These are phyloP conservation scores for Aegilops umbellulata DNA, from an alignment of 176 grass and related monocot genomes.

Conservation along the genomic window DNA sequence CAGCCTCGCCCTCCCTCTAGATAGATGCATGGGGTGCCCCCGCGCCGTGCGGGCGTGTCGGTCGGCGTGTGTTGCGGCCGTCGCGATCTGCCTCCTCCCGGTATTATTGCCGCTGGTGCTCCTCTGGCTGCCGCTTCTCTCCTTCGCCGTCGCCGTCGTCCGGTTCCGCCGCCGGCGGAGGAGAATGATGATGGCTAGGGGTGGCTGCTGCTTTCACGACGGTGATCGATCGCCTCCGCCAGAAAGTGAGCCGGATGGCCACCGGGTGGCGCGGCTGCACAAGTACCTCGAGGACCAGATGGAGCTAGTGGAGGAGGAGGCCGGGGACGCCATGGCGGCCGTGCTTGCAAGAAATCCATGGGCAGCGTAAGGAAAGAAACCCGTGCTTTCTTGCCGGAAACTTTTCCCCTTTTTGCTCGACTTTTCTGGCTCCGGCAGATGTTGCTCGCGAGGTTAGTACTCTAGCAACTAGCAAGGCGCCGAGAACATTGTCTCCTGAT, in stretches of 20 bases:
- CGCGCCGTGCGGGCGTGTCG: conserved; percentile 4
- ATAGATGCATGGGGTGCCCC: conserved; percentile 23
- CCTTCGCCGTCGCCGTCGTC: conserved; percentile 29
- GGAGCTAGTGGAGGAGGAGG: conserved; percentile 42
- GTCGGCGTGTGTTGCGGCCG: background rate
- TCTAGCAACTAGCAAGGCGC: background rate
- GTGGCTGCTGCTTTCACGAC: background rate
- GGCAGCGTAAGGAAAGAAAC: background rate
- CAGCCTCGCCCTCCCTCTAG: background rate
- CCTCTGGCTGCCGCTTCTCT: conserved; percentile 52
- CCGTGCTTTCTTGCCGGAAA: background rate
- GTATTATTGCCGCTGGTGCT: conserved; percentile 47
- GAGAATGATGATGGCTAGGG: background rate
- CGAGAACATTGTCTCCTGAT: background rate
- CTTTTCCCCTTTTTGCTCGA: background rate
- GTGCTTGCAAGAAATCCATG: background rate
- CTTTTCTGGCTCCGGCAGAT: background rate
- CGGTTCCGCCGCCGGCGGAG: conserved; percentile 32
- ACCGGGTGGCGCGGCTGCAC: conserved; percentile 30
- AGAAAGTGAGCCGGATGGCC: background rate
- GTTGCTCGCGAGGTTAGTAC: background rate
- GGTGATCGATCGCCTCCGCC: background rate
- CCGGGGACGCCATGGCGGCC: background rate
- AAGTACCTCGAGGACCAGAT: conserved; percentile 78
- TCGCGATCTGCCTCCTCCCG: conserved; percentile 45